Percentiles rank a stretch among this genome's conserved stretches.
phyloP scores from a whole-genome alignment of 2,329 filamentous ascomycete genomes.

The Fusarium nodosum region DNA sequence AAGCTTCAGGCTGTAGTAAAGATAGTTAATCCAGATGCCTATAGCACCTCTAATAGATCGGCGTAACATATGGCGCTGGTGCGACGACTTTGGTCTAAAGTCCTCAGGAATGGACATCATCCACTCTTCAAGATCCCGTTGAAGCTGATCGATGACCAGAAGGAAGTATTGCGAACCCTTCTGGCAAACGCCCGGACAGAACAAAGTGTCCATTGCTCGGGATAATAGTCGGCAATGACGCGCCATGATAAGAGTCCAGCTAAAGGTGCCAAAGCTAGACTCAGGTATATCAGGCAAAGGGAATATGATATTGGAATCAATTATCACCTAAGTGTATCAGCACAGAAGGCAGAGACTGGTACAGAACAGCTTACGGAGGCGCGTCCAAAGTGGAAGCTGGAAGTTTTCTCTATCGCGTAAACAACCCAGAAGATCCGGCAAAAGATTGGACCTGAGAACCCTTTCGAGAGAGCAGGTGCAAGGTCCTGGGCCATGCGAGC shows the following conservation, averaged over 20 bases:
- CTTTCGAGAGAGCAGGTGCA: conserved; percentile 17
- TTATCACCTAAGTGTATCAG: no score
- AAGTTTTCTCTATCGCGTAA: conserved; percentile 41
- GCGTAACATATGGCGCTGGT: conserved; percentile 8
- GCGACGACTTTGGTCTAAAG: background rate
- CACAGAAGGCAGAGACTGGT: no score
- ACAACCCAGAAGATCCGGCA: conserved; percentile 37
- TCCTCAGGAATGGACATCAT: conserved; percentile 26
- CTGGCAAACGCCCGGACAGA: conserved; percentile 34
- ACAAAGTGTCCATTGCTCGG: conserved; percentile 28
- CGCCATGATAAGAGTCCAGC: conserved; percentile 29
- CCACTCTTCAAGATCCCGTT: conserved; percentile 40
- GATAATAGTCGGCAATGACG: conserved; percentile 36
- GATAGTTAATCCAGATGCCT: conserved; percentile 37
- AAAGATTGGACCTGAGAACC: background rate
- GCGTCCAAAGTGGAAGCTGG: conserved; percentile 45
- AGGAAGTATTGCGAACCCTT: conserved; percentile 24
- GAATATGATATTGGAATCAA: conserved; percentile 18
- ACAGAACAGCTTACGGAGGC: conserved; percentile 25
- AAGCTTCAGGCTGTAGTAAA: conserved; percentile 41
- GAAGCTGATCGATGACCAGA: conserved; percentile 19
- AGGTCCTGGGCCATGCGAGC: conserved; percentile 39
- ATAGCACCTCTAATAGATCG: conserved; percentile 22
- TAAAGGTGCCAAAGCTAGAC: conserved; percentile 36
- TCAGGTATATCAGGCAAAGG: conserved; percentile 40